These are phyloP conservation scores for Vanilla planifolia DNA, from an alignment of 106 monocot species.

Conservation along the genomic window DNA sequence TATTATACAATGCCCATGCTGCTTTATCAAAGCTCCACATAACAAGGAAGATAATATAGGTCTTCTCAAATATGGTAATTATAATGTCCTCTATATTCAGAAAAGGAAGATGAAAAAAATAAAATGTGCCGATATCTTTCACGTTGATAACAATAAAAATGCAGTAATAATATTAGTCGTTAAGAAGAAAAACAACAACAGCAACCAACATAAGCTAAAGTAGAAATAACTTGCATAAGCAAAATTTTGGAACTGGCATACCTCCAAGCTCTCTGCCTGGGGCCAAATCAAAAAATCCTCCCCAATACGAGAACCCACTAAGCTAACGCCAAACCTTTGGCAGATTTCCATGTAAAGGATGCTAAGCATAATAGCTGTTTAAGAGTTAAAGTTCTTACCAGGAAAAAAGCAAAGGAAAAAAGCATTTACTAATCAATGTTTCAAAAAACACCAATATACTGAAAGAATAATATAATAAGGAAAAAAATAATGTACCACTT, in stretches of 20 bases:
- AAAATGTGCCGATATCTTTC: too few species aligned
- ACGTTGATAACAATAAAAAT: too few species aligned
- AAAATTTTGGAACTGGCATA: slow-evolving; percentile 25
- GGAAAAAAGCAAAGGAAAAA: not conserved
- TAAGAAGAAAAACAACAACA: too few species aligned
- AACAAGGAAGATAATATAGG: too few species aligned
- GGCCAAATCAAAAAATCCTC: slow-evolving; percentile 80
- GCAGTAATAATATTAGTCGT: too few species aligned
- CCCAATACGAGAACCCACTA: slow-evolving; percentile 60
- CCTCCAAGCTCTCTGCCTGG: slow-evolving; percentile 44
- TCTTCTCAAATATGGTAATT: too few species aligned
- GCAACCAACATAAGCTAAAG: too few species aligned
- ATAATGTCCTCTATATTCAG: too few species aligned
- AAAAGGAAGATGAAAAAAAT: too few species aligned
- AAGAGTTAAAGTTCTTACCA: slow-evolving; percentile 5
- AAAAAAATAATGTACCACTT: slow-evolving; percentile 43
- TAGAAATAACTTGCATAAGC: too few species aligned
- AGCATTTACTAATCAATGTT: not conserved
- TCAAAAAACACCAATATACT: not conserved
- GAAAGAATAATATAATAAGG: not conserved
- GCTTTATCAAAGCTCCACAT: too few species aligned
- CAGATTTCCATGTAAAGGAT: slow-evolving; percentile 69
- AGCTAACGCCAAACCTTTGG: slow-evolving; percentile 50
- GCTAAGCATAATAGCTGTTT: slow-evolving; percentile 62
- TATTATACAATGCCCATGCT: too few species aligned